Conservation (phyloP, 495 filamentous ascomycete genomes). For the Bryoglossum gracile region DNA sequence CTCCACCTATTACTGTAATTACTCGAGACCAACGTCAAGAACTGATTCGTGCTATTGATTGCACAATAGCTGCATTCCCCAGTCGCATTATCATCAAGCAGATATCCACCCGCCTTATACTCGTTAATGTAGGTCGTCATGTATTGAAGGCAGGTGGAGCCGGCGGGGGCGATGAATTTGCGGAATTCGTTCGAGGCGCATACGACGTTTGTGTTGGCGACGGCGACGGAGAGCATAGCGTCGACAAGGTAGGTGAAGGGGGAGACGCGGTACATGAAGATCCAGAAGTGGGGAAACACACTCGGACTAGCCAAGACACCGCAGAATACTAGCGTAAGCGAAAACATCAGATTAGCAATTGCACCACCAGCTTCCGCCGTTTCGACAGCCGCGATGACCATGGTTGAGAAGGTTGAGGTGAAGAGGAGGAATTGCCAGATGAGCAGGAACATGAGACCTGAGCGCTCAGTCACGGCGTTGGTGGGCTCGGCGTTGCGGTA, state of each 20-base stretch:
- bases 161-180: conserved; percentile 41
- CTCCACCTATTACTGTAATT: conserved; percentile 60
- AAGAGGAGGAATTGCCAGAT: conserved; percentile 50
- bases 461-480: conserved; percentile 25
- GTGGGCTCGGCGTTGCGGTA: conserved; percentile 57
- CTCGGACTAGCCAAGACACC: conserved; percentile 56
- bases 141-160: conserved; percentile 52
- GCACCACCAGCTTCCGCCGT: conserved; percentile 45
- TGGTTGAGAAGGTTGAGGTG: conserved; percentile 58
- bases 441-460: conserved; percentile 13
- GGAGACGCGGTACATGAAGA: conserved; percentile 73
- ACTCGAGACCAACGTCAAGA: conserved; percentile 41
- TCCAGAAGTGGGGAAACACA: conserved; percentile 64
- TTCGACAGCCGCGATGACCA: conserved; percentile 39
- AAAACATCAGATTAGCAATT: conserved; percentile 51
- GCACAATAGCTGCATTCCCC: conserved; percentile 53
- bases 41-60: conserved; percentile 53
- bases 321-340: conserved; percentile 52
- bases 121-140: conserved; percentile 36
- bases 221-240: conserved; percentile 40
- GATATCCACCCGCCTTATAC: conserved; percentile 42
- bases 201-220: conserved; percentile 35
- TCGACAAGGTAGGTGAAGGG: conserved; percentile 58
- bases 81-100: conserved; percentile 43
- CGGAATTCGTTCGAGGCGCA: conserved; percentile 59